A percentile compares a stretch with the other conserved stretches of the same genome.
Conservation (phyloP, 768 basidiomycete species). For the Pisolithus marmoratus region DNA sequence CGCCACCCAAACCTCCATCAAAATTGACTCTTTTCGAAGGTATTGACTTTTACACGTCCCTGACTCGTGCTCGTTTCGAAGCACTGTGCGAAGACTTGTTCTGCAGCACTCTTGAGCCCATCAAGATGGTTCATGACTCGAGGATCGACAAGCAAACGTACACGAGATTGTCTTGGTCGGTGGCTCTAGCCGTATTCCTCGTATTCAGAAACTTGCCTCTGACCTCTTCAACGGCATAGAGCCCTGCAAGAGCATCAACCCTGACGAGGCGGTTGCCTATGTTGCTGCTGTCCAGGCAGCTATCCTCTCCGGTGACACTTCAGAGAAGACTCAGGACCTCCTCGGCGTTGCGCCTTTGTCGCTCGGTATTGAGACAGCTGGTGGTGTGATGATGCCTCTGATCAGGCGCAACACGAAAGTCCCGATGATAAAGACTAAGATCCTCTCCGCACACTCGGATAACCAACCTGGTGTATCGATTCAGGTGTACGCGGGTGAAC, state of each 20-base stretch:
- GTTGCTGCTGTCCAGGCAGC: no score
- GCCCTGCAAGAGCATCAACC: no score
- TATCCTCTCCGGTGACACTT: no score
- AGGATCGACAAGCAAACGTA: constrained; percentile 62
- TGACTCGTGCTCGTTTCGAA: constrained; percentile 68
- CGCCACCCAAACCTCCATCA: no score
- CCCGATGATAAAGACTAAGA: constrained; percentile 97
- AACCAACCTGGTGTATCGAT: no score
- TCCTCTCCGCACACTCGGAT: constrained; percentile 39
- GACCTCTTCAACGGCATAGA: no score
- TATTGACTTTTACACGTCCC: constrained; percentile 61
- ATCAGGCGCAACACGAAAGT: constrained; percentile 99
- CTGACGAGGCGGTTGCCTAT: no score
- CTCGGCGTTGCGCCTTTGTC: constrained; percentile 88
- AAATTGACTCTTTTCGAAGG: constrained; percentile 39
- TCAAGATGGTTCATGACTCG: constrained; percentile 68
- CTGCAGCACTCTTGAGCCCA: constrained; percentile 69
- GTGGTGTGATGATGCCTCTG: constrained; percentile 98
- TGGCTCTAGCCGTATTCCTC: no score
- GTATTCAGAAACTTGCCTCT: no score
- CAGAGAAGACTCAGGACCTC: no score
- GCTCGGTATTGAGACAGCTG: constrained; percentile 95
- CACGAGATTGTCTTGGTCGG: no score
- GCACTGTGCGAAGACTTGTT: constrained; percentile 67
- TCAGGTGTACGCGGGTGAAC: no score